Evolutionary conservation across 148 eudicot species (phyloP).

Genomic region (Linanthus parryae): DNA sequence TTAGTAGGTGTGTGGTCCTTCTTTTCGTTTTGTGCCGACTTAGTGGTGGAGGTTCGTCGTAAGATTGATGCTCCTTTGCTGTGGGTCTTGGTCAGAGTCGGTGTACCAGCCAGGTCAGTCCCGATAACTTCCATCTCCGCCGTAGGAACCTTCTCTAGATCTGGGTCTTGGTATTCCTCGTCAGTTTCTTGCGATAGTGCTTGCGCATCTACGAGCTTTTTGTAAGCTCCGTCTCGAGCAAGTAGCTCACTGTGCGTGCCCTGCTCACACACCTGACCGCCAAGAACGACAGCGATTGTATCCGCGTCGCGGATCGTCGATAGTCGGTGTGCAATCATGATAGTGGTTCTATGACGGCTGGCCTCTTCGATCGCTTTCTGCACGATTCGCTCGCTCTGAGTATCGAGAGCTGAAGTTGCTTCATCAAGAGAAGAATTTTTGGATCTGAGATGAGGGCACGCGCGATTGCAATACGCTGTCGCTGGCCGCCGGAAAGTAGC

Average conservation of each 20-base stretch:
- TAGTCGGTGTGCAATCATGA: conserved; percentile 4
- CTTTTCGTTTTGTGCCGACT: too few relatives aligned
- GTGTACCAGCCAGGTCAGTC: too few relatives aligned
- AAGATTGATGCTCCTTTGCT: too few relatives aligned
- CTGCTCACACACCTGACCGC: background rate
- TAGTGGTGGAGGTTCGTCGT: too few relatives aligned
- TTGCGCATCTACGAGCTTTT: too few relatives aligned
- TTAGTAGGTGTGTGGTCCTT: too few relatives aligned
- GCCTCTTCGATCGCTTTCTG: background rate
- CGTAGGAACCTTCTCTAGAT: too few relatives aligned
- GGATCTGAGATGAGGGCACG: conserved; percentile 4
- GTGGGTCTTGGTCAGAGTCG: too few relatives aligned
- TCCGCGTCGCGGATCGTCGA: conserved; percentile 2
- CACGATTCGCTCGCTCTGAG: background rate
- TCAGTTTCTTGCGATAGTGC: too few relatives aligned
- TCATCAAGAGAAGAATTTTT: background rate
- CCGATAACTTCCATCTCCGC: too few relatives aligned
- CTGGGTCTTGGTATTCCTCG: too few relatives aligned
- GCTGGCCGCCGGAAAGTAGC: conserved; percentile 1
- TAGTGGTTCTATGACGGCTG: background rate
- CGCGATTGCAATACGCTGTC: conserved; percentile 4
- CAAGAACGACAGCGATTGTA: background rate
- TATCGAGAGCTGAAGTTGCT: background rate
- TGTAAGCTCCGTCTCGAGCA: conserved; percentile 2
- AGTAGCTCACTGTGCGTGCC: conserved; percentile 5